These are phyloP conservation scores for Hypoxylon sp. DNA, from an alignment of 2,329 filamentous ascomycete species.

Conservation along the genomic window DNA sequence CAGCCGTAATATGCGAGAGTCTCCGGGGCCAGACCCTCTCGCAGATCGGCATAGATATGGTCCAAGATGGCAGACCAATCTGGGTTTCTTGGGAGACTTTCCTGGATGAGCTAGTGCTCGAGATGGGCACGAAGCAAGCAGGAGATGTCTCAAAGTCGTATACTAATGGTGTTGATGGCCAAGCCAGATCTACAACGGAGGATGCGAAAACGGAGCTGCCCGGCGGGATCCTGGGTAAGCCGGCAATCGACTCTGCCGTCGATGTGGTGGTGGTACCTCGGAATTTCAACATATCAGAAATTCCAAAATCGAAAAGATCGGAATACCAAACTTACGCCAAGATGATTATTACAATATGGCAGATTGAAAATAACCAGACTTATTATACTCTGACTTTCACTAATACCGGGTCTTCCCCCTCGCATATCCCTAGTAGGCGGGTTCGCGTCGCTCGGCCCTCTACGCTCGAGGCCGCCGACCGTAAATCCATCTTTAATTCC, in stretches of 20 bases:
- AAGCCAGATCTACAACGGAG: slow-evolving; percentile 56
- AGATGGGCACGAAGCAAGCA: slow-evolving; percentile 53
- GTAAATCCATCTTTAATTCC: slow-evolving; percentile 58
- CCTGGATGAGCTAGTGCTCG: slow-evolving; percentile 64
- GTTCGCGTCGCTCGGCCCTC: slow-evolving; percentile 57
- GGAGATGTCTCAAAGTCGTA: slow-evolving; percentile 26
- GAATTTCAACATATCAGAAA: slow-evolving; percentile 56
- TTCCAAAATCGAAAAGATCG: slow-evolving; percentile 54
- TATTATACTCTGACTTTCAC: slow-evolving; percentile 84
- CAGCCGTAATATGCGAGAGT: slow-evolving; percentile 65
- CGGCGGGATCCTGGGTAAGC: slow-evolving; percentile 43
- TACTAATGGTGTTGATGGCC: slow-evolving; percentile 44
- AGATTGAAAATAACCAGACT: slow-evolving; percentile 72
- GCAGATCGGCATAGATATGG: slow-evolving; percentile 78
- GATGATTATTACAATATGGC: slow-evolving; percentile 83
- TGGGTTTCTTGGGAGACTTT: slow-evolving; percentile 72
- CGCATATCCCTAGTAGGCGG: slow-evolving; percentile 51
- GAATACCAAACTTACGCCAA: slow-evolving; percentile 69
- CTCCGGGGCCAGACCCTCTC: slow-evolving; percentile 75
- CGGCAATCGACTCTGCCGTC: slow-evolving; percentile 70
- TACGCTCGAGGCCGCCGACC: slow-evolving; percentile 61
- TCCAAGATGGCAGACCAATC: slow-evolving; percentile 73
- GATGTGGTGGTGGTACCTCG: slow-evolving; percentile 74
- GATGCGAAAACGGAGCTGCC: slow-evolving; percentile 52
- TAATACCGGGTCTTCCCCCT: slow-evolving; percentile 61